Percentiles rank a stretch among this genome's conserved stretches.
These are phyloP conservation scores for Pythium apleroticum DNA, from an alignment of 352 stramenopile species.

Conservation along the genomic window DNA sequence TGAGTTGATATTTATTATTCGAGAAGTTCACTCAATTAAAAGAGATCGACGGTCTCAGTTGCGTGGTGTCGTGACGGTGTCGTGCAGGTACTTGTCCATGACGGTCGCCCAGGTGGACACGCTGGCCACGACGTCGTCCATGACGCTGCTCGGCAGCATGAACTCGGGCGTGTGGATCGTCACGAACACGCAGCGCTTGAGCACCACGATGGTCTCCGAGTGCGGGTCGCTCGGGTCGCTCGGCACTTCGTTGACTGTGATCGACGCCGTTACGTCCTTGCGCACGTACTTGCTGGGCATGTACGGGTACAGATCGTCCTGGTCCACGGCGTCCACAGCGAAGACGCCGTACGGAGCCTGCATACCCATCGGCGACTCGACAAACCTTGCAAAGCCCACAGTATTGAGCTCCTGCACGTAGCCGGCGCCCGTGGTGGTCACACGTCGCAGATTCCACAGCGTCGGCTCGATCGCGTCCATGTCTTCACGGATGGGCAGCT, in stretches of 20 bases:
- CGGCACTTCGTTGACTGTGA: neutral
- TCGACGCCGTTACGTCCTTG: slow-evolving; percentile 10
- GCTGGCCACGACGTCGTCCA: slow-evolving; percentile 19
- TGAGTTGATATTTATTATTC: neutral
- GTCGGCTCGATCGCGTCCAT: slow-evolving; percentile 30
- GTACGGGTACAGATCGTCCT: slow-evolving; percentile 56
- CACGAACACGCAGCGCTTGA: slow-evolving; percentile 16
- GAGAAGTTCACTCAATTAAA: neutral
- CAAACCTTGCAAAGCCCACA: slow-evolving; percentile 35
- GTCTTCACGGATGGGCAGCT: slow-evolving; percentile 53
- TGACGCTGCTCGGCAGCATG: slow-evolving; percentile 8
- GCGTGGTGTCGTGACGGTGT: neutral
- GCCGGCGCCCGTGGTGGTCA: slow-evolving; percentile 26
- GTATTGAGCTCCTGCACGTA: slow-evolving; percentile 28
- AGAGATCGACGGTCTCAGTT: neutral
- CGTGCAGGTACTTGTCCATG: slow-evolving; percentile 11
- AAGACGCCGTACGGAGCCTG: slow-evolving; percentile 35
- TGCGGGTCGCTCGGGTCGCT: neutral
- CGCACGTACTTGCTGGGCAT: slow-evolving; percentile 23
- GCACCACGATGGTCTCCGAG: neutral
- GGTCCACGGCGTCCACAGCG: slow-evolving; percentile 39
- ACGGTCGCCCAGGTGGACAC: slow-evolving; percentile 12
- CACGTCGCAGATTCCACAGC: slow-evolving; percentile 46
- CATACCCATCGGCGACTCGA: slow-evolving; percentile 19
- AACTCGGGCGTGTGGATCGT: slow-evolving; percentile 20